Conservation (phyloP, 2,329 filamentous ascomycete genomes). For the Nigrospora sphaerica region DNA sequence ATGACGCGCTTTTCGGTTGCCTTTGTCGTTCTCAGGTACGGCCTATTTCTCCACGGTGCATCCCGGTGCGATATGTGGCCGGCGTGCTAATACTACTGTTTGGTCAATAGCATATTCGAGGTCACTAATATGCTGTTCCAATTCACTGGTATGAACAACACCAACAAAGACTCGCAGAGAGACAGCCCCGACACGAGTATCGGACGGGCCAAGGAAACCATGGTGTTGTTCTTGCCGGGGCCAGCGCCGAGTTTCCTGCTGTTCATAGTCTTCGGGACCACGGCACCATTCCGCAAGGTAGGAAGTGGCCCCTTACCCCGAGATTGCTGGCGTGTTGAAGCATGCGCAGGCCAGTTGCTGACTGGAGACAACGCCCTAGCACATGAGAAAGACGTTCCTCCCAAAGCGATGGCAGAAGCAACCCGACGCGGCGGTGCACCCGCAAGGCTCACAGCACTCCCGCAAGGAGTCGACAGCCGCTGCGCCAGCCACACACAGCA, state of each 20-base stretch:
- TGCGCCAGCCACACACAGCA: background rate
- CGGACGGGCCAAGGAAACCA: slow-evolving; percentile 21
- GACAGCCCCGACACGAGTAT: slow-evolving; percentile 24
- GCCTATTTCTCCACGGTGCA: background rate
- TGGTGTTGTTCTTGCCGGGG: slow-evolving; percentile 29
- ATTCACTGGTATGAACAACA: slow-evolving; percentile 21
- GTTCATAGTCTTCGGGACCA: slow-evolving; percentile 34
- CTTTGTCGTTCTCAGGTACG: slow-evolving; percentile 31
- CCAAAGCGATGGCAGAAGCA: slow-evolving; percentile 9
- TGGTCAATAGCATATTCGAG: slow-evolving; percentile 25
- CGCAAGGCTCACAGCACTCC: slow-evolving; percentile 4
- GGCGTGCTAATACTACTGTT: too few species aligned
- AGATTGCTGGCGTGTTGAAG: too few species aligned
- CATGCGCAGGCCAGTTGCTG: too few species aligned
- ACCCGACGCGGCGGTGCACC: background rate
- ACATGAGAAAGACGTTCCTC: slow-evolving; percentile 15
- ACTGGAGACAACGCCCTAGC: background rate
- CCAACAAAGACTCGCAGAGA: slow-evolving; percentile 14
- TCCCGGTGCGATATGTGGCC: too few species aligned
- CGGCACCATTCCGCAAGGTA: slow-evolving; percentile 22
- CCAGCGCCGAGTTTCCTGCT: slow-evolving; percentile 25
- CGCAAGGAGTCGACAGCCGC: background rate
- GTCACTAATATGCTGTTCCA: slow-evolving; percentile 18
- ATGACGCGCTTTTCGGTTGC: slow-evolving; percentile 36
- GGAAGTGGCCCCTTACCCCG: too few species aligned